Conservation (phyloP, 164 flowering plant species). For the Dillenia suffruticosa region DNA sequence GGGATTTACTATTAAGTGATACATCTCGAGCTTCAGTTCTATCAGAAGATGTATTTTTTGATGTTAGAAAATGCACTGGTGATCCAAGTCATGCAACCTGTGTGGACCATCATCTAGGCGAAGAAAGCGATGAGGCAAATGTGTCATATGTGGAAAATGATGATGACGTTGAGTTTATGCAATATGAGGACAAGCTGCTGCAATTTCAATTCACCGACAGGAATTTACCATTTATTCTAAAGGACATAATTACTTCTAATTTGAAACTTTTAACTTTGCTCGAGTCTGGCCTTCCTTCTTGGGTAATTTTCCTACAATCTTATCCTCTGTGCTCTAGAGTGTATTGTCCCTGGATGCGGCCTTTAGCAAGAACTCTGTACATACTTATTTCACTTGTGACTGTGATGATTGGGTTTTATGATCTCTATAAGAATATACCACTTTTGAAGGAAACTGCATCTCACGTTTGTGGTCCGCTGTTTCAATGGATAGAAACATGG, state of each 20-base stretch:
- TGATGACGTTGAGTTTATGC: slow-evolving; percentile 7
- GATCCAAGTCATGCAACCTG: not conserved
- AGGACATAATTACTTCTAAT: slow-evolving; percentile 23
- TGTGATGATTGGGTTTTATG: slow-evolving; percentile 30
- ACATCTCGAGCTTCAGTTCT: slow-evolving; percentile 1
- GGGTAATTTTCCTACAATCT: slow-evolving; percentile 35
- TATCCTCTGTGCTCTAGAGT: slow-evolving; percentile 25
- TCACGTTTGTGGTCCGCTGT: slow-evolving; percentile 26
- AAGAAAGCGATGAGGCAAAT: slow-evolving; percentile 1
- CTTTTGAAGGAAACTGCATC: slow-evolving; percentile 28
- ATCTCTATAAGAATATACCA: slow-evolving; percentile 29
- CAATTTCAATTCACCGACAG: slow-evolving; percentile 21
- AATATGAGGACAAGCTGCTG: slow-evolving; percentile 17
- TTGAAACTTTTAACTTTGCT: slow-evolving; percentile 27
- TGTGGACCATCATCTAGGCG: not conserved
- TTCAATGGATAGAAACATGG: slow-evolving; percentile 30
- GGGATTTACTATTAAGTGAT: slow-evolving; percentile 6
- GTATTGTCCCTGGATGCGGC: slow-evolving; percentile 34
- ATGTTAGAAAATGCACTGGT: slow-evolving; percentile 11
- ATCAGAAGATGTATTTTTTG: slow-evolving; percentile 12
- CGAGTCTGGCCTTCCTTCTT: slow-evolving; percentile 32
- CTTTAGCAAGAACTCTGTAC: slow-evolving; percentile 24
- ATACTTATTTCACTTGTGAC: slow-evolving; percentile 25
- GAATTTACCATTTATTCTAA: slow-evolving; percentile 22
- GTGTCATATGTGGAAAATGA: not conserved